Base-by-base conservation (phyloP, 495 filamentous ascomycete species). In the Delitschia confertaspora region DNA sequence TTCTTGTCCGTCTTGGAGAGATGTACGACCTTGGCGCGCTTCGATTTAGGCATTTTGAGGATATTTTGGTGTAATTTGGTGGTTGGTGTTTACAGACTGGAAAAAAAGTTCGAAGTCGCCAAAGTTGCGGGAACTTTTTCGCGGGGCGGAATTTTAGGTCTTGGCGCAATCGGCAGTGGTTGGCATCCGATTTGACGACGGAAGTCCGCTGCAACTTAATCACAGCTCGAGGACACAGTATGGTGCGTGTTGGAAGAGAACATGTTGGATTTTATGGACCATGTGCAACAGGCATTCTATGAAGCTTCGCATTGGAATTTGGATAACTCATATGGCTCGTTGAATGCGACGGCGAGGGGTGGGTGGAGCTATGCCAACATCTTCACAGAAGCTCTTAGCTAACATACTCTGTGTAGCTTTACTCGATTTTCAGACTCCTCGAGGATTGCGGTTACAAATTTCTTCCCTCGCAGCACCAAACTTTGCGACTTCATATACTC, bases 201-300 rank as follows among this genome's bases (percentile, higher is more conserved):
- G 3, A n/a, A n/a, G n/a, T n/a, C 20, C 7, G 4, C 39, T 45
- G 19, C n/a, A 39, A 11, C 29, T 30, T 33, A 18, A 13, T 34
- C 22, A 22, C 26, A 21, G 14, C 16, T 30, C 16, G n/a, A 8
- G 26, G 13, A 30, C 34, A 19, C 34, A 42, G 40, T 38, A 56
- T 46, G 42, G 19, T 44, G 42, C 38, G 41, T 31, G 16, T 21
- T 7, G 9, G n/a, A 8, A 33, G 49, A 36, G 9, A 35, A 40
- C 47, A 98, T 98, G 91, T 79, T 93, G 68, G 82, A 85, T 62
- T 98, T 95, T 70, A 98, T 96, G 88, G 86, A 95, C 60, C 88
- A 93, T 66, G 79, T 98, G 64, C 89, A 93, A 63, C 76, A 85
- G 60, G 82, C 86, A 61, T 98, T 96, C 67, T 83, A 84, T 63